phyloP scores from a whole-genome alignment of 2,329 filamentous ascomycete genomes.

The Tolypocladium inflatum region DNA sequence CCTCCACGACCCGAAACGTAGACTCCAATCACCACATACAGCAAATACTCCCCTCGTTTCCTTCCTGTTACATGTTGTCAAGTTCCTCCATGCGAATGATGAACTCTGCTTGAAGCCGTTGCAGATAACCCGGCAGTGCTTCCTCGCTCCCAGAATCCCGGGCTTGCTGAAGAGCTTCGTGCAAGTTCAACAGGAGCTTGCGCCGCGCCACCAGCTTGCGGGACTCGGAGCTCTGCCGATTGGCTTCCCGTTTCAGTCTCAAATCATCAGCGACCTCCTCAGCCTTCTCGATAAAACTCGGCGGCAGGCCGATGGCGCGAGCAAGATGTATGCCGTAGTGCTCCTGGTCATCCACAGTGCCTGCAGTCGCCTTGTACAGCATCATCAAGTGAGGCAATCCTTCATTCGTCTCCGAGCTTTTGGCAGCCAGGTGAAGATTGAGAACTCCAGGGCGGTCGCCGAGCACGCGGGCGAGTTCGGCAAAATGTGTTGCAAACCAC shows the following conservation, averaged over 20 bases:
- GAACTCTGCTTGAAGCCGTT: constrained; percentile 60
- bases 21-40: background rate
- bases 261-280: constrained; percentile 56
- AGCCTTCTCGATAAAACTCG: constrained; percentile 57
- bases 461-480: constrained; percentile 69
- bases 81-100: constrained; percentile 59
- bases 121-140: constrained; percentile 34
- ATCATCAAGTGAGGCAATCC: constrained; percentile 62
- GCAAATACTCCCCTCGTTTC: background rate
- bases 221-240: constrained; percentile 47
- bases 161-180: constrained; percentile 64
- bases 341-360: constrained; percentile 52
- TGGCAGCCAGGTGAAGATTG: constrained; percentile 71
- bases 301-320: constrained; percentile 62
- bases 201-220: constrained; percentile 53
- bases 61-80: constrained; percentile 26
- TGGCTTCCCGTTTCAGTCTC: constrained; percentile 44
- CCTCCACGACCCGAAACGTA: background rate
- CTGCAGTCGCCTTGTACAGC: constrained; percentile 74
- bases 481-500: constrained; percentile 93
- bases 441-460: constrained; percentile 67
- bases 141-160: constrained; percentile 51
- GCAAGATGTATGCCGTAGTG: constrained; percentile 84
- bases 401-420: constrained; percentile 42
- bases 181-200: constrained; percentile 63